These are phyloP conservation scores for Talaromyces rugulosus DNA, from an alignment of 2,329 filamentous ascomycete genomes.

Conservation along the genomic window DNA sequence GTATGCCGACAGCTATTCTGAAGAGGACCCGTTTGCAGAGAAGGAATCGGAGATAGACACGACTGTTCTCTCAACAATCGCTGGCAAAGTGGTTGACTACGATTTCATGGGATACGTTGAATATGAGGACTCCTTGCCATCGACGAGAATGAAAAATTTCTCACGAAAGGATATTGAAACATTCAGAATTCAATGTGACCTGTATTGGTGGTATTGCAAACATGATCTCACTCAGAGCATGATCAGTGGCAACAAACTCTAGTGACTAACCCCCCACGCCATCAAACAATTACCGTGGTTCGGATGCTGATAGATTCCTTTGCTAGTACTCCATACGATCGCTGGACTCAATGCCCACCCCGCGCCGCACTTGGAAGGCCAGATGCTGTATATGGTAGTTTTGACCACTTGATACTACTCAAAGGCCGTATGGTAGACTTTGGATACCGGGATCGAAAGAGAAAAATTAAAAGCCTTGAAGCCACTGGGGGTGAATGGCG, in stretches of 20 bases:
- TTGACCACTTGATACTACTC: constrained; percentile 80
- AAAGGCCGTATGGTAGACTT: constrained; percentile 78
- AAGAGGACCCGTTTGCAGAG: constrained; percentile 40
- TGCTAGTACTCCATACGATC: constrained; percentile 68
- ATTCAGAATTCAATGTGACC: constrained; percentile 76
- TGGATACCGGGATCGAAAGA: constrained; percentile 66
- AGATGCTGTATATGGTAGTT: constrained; percentile 79
- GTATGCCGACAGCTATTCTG: constrained; percentile 18
- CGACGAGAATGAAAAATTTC: constrained; percentile 30
- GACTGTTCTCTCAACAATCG: constrained; percentile 53
- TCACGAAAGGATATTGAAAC: constrained; percentile 64
- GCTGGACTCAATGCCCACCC: constrained; percentile 85
- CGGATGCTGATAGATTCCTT: constrained; percentile 10
- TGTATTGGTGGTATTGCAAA: constrained; percentile 95
- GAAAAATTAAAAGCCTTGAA: constrained; percentile 69
- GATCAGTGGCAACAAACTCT: constrained; percentile 75
- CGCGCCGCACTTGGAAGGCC: constrained; percentile 72
- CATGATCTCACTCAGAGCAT: constrained; percentile 92
- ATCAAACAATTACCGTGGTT: background rate
- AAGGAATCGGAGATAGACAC: constrained; percentile 51
- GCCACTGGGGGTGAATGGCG: constrained; percentile 55
- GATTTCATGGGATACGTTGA: constrained; percentile 54
- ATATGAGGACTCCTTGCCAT: constrained; percentile 15
- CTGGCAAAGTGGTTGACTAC: constrained; percentile 56
- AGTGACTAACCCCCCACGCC: constrained; percentile 54